phyloP scores from a whole-genome alignment of 78 protist genomes.

The Dictyostelium purpureum region DNA sequence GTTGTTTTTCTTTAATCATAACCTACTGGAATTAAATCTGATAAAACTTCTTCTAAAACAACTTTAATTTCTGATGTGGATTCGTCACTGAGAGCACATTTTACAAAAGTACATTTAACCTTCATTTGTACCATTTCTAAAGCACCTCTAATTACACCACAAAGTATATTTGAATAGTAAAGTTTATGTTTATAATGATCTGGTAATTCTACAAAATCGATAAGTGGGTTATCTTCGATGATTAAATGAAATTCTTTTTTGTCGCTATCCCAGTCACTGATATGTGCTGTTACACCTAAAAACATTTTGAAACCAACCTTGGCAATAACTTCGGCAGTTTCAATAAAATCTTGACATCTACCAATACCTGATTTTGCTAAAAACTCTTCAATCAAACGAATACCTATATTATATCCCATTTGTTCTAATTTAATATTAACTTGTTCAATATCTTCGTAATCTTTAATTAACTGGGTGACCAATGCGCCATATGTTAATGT shows the following conservation, averaged over 20 bases:
- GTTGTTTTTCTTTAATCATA: slow-evolving; percentile 53
- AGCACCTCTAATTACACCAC: slow-evolving; percentile 98
- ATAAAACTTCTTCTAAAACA: slow-evolving; percentile 77
- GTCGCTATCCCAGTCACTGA: slow-evolving; percentile 82
- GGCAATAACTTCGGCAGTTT: slow-evolving; percentile 96
- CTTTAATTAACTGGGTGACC: slow-evolving; percentile 96
- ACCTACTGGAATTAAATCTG: slow-evolving; percentile 80
- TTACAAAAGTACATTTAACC: slow-evolving; percentile 76
- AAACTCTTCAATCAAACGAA: slow-evolving; percentile 96
- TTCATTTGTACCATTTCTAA: slow-evolving; percentile 93
- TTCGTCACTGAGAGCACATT: slow-evolving; percentile 89
- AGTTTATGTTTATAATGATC: slow-evolving; percentile 66
- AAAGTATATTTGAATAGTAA: slow-evolving; percentile 91
- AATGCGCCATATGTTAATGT: slow-evolving; percentile 98
- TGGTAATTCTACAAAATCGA: slow-evolving; percentile 96
- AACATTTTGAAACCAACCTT: slow-evolving; percentile 97
- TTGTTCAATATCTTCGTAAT: slow-evolving; percentile 89
- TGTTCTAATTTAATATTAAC: slow-evolving; percentile 95
- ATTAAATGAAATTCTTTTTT: slow-evolving; percentile 80
- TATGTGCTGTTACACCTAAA: slow-evolving; percentile 91
- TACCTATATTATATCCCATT: slow-evolving; percentile 98
- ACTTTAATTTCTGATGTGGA: slow-evolving; percentile 89
- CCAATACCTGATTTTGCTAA: slow-evolving; percentile 88
- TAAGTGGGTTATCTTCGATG: slow-evolving; percentile 87
- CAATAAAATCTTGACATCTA: slow-evolving; percentile 86